These are phyloP conservation scores for Termitomyces bulborhizus DNA, from an alignment of 768 basidiomycete genomes.

Conservation along the genomic window DNA sequence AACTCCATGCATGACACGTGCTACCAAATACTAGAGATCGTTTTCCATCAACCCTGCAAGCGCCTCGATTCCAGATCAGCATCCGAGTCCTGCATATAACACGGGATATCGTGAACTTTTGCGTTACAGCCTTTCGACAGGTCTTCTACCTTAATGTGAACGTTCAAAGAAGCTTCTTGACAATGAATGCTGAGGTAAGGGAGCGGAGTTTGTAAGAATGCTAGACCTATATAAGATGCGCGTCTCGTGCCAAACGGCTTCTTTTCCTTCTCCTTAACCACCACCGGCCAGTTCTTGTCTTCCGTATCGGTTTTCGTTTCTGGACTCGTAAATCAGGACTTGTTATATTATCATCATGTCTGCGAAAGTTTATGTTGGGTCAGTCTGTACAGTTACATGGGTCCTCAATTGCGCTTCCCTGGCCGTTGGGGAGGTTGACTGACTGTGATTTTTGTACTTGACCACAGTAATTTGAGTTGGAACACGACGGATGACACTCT, in stretches of 20 bases:
- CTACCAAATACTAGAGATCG: background rate
- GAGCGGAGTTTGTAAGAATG: constrained; percentile 45
- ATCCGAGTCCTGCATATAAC: constrained; percentile 1
- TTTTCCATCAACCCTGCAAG: background rate
- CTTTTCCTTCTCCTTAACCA: constrained; percentile 41
- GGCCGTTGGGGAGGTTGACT: constrained; percentile 43
- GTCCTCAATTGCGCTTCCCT: constrained; percentile 41
- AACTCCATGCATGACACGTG: background rate
- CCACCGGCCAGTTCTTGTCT: constrained; percentile 32
- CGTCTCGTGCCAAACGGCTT: constrained; percentile 21
- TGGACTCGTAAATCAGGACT: constrained; percentile 46
- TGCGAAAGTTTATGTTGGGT: constrained; percentile 91
- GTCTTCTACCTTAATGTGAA: background rate
- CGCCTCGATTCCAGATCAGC: background rate
- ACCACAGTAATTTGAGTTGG: constrained; percentile 89
- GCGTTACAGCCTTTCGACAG: background rate
- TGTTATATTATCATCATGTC: constrained; percentile 64
- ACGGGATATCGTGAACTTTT: background rate
- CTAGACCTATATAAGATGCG: constrained; percentile 34
- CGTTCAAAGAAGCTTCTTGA: constrained; percentile 8
- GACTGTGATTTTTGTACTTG: constrained; percentile 46
- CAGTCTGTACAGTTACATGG: constrained; percentile 63
- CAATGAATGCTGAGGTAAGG: constrained; percentile 15
- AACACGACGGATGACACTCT: constrained; percentile 92
- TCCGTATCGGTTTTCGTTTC: constrained; percentile 51